Base-by-base conservation (phyloP, 257 asterid genomes). In the Jaltomata sinuosa region DNA sequence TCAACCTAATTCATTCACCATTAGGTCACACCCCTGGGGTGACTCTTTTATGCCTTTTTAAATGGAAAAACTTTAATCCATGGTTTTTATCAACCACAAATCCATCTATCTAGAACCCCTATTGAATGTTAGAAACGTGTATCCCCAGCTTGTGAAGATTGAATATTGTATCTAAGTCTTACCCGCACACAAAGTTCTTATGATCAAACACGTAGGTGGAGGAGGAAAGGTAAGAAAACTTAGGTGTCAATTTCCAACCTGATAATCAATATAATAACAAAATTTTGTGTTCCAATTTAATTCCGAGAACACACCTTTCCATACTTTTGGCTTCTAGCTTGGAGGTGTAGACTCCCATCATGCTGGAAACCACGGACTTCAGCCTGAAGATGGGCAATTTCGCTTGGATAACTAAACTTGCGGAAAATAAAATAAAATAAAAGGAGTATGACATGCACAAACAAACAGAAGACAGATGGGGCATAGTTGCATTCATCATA, bases 351-450 rank as follows among this genome's bases (percentile, higher is more conserved):
- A 88, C 97, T 89, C 32, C 99, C 98, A 76, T 95, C 98, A 84
- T 94, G 94, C 91, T 96, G 98, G 90, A 94, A 87, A 83, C 97
- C 98, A 77, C 98, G 97, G 72, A 96, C 98, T 90, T 96, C 99
- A 85, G 98, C 97, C 98, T 93, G 90, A 79, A 88, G 53, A 67
- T 29, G 82, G 61, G 22, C 47, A 29, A 29, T 77, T 27, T 49
- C 27, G 2, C 82, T 49, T 77, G 5, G 29, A 29, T 49, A 16
- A 77, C 5, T 3, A 49, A 9, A 77, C 64, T 77, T 77, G 64
- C 45, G 0, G 62, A 29, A 77, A 49, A 31, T 5, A 45, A 74
- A 47, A 36, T 8, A 69, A 69, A 36, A 19, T 18, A 21, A n/a
- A 38, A 49, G 45, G 18, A 29, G 81, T 14, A 72, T 22, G 57